Percentiles rank a stretch among this genome's conserved stretches.
These are phyloP conservation scores for Excoecaria agallocha DNA, from an alignment of 345 rosid genomes.

Conservation along the genomic window DNA sequence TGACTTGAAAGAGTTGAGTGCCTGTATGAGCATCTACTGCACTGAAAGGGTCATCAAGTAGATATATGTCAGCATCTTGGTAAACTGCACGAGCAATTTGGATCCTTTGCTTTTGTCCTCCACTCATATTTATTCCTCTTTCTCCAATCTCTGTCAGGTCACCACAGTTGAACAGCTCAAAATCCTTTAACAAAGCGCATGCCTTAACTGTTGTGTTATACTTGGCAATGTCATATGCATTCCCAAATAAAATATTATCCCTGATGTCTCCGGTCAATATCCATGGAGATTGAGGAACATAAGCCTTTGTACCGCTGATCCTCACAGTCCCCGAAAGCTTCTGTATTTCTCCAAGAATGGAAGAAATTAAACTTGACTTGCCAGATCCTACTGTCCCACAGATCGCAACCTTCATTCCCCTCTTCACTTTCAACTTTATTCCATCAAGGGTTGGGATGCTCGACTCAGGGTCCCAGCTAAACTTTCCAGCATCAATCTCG, in stretches of 20 bases:
- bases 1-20: constrained; percentile 71
- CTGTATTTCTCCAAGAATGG: constrained; percentile 73
- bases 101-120: constrained; percentile 95
- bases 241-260: constrained; percentile 86
- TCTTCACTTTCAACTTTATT: constrained; percentile 57
- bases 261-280: constrained; percentile 76
- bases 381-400: constrained; percentile 92
- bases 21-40: constrained; percentile 99
- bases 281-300: constrained; percentile 91
- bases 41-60: constrained; percentile 93
- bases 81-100: constrained; percentile 93
- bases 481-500: constrained; percentile 60
- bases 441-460: constrained; percentile 52
- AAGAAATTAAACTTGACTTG: constrained; percentile 80
- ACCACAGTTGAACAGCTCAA: constrained; percentile 70
- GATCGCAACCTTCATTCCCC: constrained; percentile 86
- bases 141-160: constrained; percentile 94
- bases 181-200: constrained; percentile 77
- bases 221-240: constrained; percentile 43
- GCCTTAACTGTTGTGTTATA: constrained; percentile 66
- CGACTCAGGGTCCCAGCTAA: constrained; percentile 65
- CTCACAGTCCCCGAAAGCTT: constrained; percentile 65
- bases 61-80: constrained; percentile 85
- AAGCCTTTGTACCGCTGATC: constrained; percentile 79
- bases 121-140: constrained; percentile 96